phyloP scores from a whole-genome alignment of 2,329 filamentous ascomycete species.

The Trichoderma lentiforme region DNA sequence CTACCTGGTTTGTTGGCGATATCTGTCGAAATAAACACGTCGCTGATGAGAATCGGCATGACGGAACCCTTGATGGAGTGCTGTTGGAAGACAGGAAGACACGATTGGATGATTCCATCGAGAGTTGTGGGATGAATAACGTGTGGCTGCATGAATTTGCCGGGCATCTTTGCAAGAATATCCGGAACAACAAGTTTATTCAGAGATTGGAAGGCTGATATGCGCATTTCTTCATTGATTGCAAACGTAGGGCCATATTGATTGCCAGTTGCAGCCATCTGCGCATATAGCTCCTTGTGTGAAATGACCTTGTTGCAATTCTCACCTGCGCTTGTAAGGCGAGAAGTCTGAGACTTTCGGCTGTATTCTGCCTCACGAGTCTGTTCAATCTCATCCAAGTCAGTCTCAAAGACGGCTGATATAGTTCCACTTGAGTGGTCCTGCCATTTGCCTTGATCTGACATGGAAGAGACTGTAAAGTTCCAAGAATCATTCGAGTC shows the following conservation, averaged over 20 bases:
- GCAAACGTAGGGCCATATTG: neutral
- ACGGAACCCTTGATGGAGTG: neutral
- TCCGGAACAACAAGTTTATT: slow-evolving; percentile 44
- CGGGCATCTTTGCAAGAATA: slow-evolving; percentile 51
- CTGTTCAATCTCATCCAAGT: neutral
- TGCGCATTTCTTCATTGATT: neutral
- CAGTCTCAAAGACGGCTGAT: neutral
- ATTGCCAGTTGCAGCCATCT: neutral
- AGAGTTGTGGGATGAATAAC: slow-evolving; percentile 56
- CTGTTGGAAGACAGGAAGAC: slow-evolving; percentile 38
- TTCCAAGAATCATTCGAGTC: neutral
- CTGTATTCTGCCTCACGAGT: neutral
- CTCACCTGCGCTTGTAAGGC: neutral
- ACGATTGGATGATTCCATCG: slow-evolving; percentile 53
- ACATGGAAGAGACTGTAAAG: neutral
- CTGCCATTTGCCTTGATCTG: slow-evolving; percentile 9
- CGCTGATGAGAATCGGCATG: slow-evolving; percentile 4
- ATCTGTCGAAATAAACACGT: neutral
- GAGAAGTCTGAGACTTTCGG: neutral
- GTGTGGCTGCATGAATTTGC: slow-evolving; percentile 50
- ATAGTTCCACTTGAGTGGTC: neutral
- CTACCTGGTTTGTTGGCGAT: neutral
- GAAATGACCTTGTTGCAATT: neutral
- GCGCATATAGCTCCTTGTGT: neutral
- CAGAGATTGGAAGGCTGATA: slow-evolving; percentile 18